phyloP scores from a whole-genome alignment of 2,329 filamentous ascomycete genomes.

The Alternaria sp. region DNA sequence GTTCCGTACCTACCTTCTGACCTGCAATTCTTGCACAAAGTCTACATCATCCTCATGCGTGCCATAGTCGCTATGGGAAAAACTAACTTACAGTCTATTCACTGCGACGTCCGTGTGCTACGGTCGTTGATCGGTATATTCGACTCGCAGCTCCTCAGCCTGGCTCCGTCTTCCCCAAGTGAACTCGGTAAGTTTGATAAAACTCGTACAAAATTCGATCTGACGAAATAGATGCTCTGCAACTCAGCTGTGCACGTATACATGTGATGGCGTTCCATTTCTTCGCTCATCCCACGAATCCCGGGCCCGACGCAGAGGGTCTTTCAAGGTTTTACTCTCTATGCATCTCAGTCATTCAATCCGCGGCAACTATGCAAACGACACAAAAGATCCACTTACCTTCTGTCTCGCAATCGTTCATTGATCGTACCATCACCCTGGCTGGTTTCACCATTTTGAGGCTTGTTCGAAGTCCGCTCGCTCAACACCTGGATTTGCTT shows the following conservation, averaged over 20 bases:
- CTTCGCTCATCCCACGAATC: conserved; percentile 42
- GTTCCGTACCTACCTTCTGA: conserved; percentile 41
- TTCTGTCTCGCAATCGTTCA: conserved; percentile 43
- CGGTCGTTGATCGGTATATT: conserved; percentile 48
- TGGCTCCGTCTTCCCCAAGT: conserved; percentile 41
- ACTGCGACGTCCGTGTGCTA: conserved; percentile 42
- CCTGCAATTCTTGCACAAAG: conserved; percentile 46
- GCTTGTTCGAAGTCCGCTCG: conserved; percentile 41
- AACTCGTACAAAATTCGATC: neutral
- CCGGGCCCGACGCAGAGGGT: conserved; percentile 39
- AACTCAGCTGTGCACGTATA: conserved; percentile 47
- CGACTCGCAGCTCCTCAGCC: conserved; percentile 45
- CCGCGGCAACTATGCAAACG: conserved; percentile 31
- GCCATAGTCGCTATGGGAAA: conserved; percentile 47
- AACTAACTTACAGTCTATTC: conserved; percentile 43
- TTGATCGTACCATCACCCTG: conserved; percentile 46
- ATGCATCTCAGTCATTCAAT: conserved; percentile 44
- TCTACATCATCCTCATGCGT: conserved; percentile 45
- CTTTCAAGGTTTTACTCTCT: conserved; percentile 44
- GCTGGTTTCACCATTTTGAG: conserved; percentile 47
- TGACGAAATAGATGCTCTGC: conserved; percentile 41
- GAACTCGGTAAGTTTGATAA: conserved; percentile 39
- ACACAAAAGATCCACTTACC: conserved; percentile 36
- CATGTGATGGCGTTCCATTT: conserved; percentile 50
- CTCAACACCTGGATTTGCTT: conserved; percentile 43